Base-by-base conservation (phyloP, 1,284 basidiomycete species). In the Macrocybe sp. region DNA sequence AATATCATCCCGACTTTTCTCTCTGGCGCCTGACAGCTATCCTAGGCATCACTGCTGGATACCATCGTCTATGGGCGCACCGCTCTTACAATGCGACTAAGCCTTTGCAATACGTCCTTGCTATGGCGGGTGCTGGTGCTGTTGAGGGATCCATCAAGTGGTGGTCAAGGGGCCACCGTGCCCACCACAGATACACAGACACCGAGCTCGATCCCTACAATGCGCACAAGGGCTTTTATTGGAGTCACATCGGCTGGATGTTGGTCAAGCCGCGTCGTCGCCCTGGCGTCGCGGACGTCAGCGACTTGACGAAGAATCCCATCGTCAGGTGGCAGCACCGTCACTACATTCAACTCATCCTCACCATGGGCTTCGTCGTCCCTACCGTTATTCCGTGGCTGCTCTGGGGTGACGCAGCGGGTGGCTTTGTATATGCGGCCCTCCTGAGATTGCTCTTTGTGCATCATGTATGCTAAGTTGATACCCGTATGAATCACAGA, bases 171-270 rank as follows among this genome's bases (percentile, higher is more conserved):
- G 91, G 90, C 50, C 92, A 96, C 73, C 86, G 93, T 53, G 91
- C 93, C 7, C 92, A 96, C 69, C 92, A 95, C 66, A 81, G 92
- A 45, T 95, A 96, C 74, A 96, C 92, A 62, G 94, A 97, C 70
- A 96, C 93, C 59, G 89, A 94, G 50, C 85, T 97, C 52, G 92
- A 96, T 71, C 94, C 92, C 0, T 97, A 96, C 73, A 88, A 89
- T 53, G 92, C 93, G 3, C 87, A 92, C 68, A 81, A 85, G 61
- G 94, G 93, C 22, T 75, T 89, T 55, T 73, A 74, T 52, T 85
- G 80, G 73, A 83, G 89, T 0, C 93, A 96, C 62, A 73, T 95
- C 52, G 92, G 92, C 40, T 97, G 94, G 93, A 94, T 96, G 88
- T 62, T 96, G 55, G 58, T 96, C 68, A 94, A 93, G 72, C 91